Evolutionary conservation across 768 basidiomycete species (phyloP).

Genomic region (Psilocybe tampanensis): DNA sequence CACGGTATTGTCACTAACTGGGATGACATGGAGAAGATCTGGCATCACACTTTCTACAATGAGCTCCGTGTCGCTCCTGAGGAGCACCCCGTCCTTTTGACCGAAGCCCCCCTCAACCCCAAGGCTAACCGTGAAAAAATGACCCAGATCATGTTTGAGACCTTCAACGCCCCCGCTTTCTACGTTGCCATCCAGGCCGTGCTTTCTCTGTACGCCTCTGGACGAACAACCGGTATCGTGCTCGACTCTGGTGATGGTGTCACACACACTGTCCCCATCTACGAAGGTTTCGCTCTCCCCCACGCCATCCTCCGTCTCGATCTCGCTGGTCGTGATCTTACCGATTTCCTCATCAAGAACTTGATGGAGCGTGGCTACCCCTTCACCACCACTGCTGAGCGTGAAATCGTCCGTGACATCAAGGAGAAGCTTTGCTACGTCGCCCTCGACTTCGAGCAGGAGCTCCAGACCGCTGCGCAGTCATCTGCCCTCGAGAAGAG

Average conservation of each 20-base stretch:
- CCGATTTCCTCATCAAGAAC: constrained; percentile 81
- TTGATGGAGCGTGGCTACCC: constrained; percentile 90
- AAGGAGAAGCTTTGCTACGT: constrained; percentile 98
- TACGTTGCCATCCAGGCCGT: constrained; percentile 94
- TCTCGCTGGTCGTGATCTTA: constrained; percentile 91
- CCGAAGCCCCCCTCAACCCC: constrained; percentile 93
- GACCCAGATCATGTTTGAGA: constrained; percentile 98
- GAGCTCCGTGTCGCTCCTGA: constrained; percentile 92
- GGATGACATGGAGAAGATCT: constrained; percentile 99
- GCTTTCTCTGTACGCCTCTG: constrained; percentile 91
- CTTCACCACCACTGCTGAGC: constrained; percentile 94
- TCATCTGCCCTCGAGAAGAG: constrained; percentile 90
- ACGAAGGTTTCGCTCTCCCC: constrained; percentile 91
- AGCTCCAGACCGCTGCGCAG: constrained; percentile 88
- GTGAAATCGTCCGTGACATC: constrained; percentile 95
- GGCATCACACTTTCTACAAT: constrained; percentile 98
- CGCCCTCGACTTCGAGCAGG: constrained; percentile 92
- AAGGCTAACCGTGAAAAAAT: constrained; percentile 94
- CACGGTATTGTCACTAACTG: constrained; percentile 97
- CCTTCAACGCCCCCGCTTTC: constrained; percentile 91
- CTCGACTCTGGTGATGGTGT: constrained; percentile 97
- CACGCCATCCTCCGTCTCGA: constrained; percentile 94
- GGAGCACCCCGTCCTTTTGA: constrained; percentile 90
- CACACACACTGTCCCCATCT: constrained; percentile 94
- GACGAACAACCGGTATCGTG: constrained; percentile 94